A percentile compares a stretch with the other conserved stretches of the same genome.
Conservation (phyloP, 2,329 filamentous ascomycete species). For the Thielaviopsis euricoi region DNA sequence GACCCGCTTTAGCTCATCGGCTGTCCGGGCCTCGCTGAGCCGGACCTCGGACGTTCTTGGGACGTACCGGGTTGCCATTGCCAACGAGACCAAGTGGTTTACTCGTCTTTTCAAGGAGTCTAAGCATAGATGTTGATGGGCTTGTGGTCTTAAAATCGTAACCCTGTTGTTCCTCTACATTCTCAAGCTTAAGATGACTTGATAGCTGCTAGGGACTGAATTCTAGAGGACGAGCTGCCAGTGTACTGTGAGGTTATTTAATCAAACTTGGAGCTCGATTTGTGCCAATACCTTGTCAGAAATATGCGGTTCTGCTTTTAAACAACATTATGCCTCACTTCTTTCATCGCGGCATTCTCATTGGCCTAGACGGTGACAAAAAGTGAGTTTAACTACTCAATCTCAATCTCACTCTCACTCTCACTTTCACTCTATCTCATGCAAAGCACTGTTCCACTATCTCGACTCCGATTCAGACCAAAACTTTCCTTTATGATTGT, state of each 20-base stretch:
- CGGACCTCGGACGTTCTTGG: constrained; percentile 14
- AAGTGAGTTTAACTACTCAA: constrained; percentile 27
- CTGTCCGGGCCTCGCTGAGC: constrained; percentile 39
- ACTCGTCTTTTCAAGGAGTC: constrained; percentile 61
- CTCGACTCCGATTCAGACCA: constrained; percentile 19
- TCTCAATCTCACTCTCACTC: too few species aligned
- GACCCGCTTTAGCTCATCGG: constrained; percentile 53
- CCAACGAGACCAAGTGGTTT: constrained; percentile 73
- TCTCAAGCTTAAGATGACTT: constrained; percentile 45
- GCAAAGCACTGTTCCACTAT: constrained; percentile 7
- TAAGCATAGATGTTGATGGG: constrained; percentile 47
- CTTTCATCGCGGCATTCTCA: constrained; percentile 49
- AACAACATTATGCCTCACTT: constrained; percentile 73
- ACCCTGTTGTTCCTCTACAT: constrained; percentile 55
- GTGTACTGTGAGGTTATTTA: constrained; percentile 46
- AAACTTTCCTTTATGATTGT: constrained; percentile 40
- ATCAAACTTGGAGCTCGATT: too few species aligned
- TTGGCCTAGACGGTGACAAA: constrained; percentile 54
- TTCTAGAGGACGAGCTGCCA: constrained; percentile 70
- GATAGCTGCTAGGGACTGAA: constrained; percentile 54
- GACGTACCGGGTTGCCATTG: neutral
- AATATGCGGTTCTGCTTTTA: constrained; percentile 53
- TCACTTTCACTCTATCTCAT: constrained; percentile 10
- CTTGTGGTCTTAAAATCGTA: constrained; percentile 39
- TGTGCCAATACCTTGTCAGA: constrained; percentile 20